Conservation (phyloP, 257 asterid species). For the Jaltomata sinuosa region DNA sequence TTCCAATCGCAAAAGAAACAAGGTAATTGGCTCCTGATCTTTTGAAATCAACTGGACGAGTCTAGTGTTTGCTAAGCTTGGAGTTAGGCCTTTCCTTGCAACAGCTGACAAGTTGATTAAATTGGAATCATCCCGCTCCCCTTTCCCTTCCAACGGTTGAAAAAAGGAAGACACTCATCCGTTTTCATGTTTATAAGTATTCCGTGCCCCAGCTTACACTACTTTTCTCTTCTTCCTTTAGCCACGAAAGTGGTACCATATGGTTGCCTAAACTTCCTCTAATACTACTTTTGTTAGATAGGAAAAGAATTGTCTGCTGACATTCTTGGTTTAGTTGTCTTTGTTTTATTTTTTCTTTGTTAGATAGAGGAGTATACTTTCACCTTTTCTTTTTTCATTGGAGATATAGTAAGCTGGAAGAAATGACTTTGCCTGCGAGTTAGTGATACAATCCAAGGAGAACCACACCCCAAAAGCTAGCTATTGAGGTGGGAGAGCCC, state of each 20-base stretch:
- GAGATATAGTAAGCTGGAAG: neutral
- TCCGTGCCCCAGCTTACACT: neutral
- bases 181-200: neutral
- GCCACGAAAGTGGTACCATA: neutral
- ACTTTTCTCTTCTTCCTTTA: neutral
- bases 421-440: neutral
- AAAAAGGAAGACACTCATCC: neutral
- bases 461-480: no score
- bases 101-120: neutral
- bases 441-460: neutral
- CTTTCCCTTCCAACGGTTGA: neutral
- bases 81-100: neutral
- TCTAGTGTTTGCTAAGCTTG: neutral
- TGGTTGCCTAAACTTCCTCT: neutral
- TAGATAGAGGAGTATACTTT: neutral
- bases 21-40: conserved; percentile 26
- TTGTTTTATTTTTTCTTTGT: neutral
- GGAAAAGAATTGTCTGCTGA: neutral
- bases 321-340: neutral
- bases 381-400: neutral
- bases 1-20: conserved; percentile 29
- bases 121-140: neutral
- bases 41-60: neutral
- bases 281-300: neutral
- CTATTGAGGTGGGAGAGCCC: no score